Evolutionary conservation across 805 yeast genomes (phyloP), one percentile per base, ranked within the genome.

Genomic region (Gaillardinia entomophila): DNA sequence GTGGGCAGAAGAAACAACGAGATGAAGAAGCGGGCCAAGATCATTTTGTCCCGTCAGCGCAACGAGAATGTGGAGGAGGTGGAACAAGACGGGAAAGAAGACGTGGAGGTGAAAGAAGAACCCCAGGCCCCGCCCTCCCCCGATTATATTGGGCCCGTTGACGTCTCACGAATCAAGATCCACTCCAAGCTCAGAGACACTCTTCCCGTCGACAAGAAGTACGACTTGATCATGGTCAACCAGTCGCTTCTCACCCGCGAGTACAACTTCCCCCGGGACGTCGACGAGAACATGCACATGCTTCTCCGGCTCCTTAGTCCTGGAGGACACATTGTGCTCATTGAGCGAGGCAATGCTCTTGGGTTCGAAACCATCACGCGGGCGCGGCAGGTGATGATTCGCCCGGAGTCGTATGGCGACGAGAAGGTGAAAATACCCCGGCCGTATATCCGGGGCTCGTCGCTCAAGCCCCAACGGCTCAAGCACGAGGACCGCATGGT

Each of bases 351-450:
- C 3, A 84, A 82, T 35, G 86, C 97, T 0, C 50, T 79, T 20
- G 97, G 97, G 0, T 86, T 86, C 51, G 98, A 92, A 57, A 68
- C 77, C 3, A 72, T 88, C 36, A 94, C 96, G 0, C 68, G 96
- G 33, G 96, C 97, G 4, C 70, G 98, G 48, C 96, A 90, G 53
- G 60, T 86, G 3, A 76, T 87, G 73, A 62, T 90, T n/a, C 75
- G 97, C 44, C 96, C 97, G 0, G 95, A 82, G 45, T 71, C 75
- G 4, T 67, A 66, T 43, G 66, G 57, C 5, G 56, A 58, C 10
- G 82, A 77, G 42, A 51, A 58, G 25, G 81, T 81, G 0, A 80
- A 80, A 47, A 69, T 78, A 20, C 88, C 92, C 20, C 65, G 88
- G 45, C 82, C 85, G 1, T 83, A 79, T 57, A 63, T 71, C 25